Percentiles rank a stretch among this genome's conserved stretches.
These are phyloP conservation scores for Amoeboaphelidium protococcarum DNA, from an alignment of 371 early-diverging fungal species.

Conservation along the genomic window DNA sequence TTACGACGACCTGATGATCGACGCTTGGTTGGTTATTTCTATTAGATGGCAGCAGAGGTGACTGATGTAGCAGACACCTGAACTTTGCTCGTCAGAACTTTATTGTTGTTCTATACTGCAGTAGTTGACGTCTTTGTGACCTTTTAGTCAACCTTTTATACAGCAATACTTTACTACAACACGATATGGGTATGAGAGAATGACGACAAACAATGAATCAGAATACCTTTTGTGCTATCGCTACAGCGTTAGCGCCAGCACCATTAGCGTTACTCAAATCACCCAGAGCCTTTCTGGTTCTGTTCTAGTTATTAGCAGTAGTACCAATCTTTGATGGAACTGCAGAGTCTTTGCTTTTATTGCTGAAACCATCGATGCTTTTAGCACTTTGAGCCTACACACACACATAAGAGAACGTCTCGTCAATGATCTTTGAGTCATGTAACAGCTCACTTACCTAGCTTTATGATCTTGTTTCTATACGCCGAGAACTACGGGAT, in stretches of 20 bases:
- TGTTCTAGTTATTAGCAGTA: too few species aligned
- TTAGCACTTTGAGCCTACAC: too few species aligned
- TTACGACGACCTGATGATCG: background rate
- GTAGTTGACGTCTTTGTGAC: background rate
- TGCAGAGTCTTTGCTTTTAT: too few species aligned
- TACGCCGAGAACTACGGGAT: too few species aligned
- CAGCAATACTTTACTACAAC: background rate
- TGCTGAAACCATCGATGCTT: too few species aligned
- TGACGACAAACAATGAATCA: too few species aligned
- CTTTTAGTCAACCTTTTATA: background rate
- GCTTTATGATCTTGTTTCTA: too few species aligned
- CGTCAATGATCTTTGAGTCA: too few species aligned
- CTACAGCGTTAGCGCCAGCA: background rate
- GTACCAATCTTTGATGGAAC: too few species aligned
- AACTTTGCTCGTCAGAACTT: background rate
- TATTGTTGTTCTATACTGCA: background rate
- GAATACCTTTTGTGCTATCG: too few species aligned
- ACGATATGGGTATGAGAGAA: background rate
- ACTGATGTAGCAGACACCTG: background rate
- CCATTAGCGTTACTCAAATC: background rate
- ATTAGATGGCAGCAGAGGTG: background rate
- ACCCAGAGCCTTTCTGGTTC: background rate
- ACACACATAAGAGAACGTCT: too few species aligned
- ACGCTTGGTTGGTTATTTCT: background rate
- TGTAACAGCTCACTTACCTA: too few species aligned